Conservation (phyloP, 2,329 filamentous ascomycete genomes). For the Dothiorella sarmentorum region DNA sequence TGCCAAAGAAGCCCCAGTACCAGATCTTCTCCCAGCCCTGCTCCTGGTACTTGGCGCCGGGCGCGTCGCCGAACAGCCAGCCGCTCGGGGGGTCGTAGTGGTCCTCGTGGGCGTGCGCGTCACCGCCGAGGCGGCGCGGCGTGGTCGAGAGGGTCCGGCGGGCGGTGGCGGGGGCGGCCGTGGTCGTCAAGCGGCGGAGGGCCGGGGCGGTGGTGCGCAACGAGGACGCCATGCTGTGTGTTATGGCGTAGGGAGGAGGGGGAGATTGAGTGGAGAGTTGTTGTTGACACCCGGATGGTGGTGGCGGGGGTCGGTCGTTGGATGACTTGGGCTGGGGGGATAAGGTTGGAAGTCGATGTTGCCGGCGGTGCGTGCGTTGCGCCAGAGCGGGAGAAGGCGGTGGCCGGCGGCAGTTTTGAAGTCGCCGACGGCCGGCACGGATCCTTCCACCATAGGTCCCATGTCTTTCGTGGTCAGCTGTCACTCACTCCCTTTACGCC, state of each 20-base stretch:
- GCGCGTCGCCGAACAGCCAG: constrained; percentile 92
- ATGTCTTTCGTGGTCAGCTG: no score
- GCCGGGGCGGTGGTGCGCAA: neutral
- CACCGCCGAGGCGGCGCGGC: constrained; percentile 16
- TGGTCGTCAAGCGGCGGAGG: neutral
- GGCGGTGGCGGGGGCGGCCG: neutral
- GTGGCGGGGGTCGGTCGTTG: neutral
- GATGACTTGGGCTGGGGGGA: neutral
- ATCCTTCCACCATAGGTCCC: no score
- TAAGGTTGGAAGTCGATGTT: constrained; percentile 9
- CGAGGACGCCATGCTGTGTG: constrained; percentile 9
- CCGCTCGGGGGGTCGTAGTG: constrained; percentile 86
- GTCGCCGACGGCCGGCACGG: neutral
- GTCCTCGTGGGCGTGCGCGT: constrained; percentile 48
- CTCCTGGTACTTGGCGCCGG: constrained; percentile 87
- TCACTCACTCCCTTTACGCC: neutral
- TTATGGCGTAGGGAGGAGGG: neutral
- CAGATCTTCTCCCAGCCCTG: constrained; percentile 94
- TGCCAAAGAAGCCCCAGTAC: constrained; percentile 80
- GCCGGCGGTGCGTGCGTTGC: neutral
- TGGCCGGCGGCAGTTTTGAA: neutral
- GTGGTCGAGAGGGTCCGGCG: constrained; percentile 2
- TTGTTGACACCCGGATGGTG: neutral
- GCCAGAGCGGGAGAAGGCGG: neutral
- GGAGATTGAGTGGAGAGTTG: neutral